A percentile compares a stretch with the other conserved stretches of the same genome.
These are phyloP conservation scores for Boletellus sp. DNA, from an alignment of 768 basidiomycete species.

Conservation along the genomic window DNA sequence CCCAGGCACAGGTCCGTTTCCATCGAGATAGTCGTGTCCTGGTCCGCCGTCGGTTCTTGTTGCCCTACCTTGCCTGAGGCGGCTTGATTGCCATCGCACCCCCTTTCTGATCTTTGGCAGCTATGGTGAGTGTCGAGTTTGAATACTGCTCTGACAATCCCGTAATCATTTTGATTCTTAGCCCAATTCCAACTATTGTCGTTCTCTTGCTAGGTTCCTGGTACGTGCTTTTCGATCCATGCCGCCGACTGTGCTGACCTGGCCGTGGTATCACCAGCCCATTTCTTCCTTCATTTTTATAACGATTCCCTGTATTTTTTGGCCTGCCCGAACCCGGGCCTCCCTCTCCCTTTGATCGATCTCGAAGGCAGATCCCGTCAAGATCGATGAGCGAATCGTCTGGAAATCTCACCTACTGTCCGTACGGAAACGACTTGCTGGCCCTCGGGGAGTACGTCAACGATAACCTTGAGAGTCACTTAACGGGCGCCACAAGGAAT, in stretches of 20 bases:
- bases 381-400: too few species aligned
- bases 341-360: too few species aligned
- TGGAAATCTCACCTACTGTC: too few species aligned
- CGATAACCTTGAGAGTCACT: too few species aligned
- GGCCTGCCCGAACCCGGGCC: too few species aligned
- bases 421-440: too few species aligned
- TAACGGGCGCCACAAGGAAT: too few species aligned
- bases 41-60: neutral
- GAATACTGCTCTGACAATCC: too few species aligned
- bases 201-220: constrained; percentile 2
- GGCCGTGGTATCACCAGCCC: neutral
- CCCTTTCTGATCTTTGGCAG: neutral
- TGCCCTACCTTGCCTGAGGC: constrained; percentile 3
- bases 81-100: neutral
- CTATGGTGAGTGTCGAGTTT: neutral
- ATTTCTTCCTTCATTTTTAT: neutral
- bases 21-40: constrained; percentile 4
- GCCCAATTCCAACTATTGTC: constrained; percentile 14
- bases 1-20: neutral
- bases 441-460: too few species aligned
- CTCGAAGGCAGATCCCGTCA: too few species aligned
- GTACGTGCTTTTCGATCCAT: neutral
- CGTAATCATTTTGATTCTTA: neutral
- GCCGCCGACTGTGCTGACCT: neutral
- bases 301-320: too few species aligned